Conservation (phyloP, 1,284 basidiomycete species). For the Ganoderma sinense region DNA sequence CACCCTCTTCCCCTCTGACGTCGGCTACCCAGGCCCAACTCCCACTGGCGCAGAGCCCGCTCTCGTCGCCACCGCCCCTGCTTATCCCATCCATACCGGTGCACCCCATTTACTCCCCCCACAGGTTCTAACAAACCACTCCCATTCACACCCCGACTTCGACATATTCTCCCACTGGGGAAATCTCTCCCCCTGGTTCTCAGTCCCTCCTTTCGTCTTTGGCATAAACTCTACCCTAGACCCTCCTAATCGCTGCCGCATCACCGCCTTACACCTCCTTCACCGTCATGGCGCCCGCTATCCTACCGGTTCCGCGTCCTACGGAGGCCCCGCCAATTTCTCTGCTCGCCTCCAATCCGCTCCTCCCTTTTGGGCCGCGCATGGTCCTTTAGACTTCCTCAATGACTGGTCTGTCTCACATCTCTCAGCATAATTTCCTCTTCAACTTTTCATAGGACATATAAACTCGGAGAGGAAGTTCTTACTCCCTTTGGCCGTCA, state of each 20-base stretch:
- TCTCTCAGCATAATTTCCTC: background rate
- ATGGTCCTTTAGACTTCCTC: conserved; percentile 73
- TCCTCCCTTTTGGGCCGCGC: conserved; percentile 64
- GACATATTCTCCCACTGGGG: conserved; percentile 83
- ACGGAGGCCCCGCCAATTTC: conserved; percentile 72
- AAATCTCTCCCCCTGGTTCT: conserved; percentile 87
- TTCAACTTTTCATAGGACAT: conserved; percentile 59
- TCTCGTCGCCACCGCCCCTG: conserved; percentile 79
- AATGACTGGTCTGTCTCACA: conserved; percentile 67
- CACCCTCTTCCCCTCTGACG: conserved; percentile 74
- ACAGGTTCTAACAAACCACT: conserved; percentile 23
- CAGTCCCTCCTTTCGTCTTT: conserved; percentile 69
- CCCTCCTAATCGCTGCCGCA: conserved; percentile 70
- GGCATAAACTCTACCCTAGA: conserved; percentile 77
- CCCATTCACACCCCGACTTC: conserved; percentile 45
- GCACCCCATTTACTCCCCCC: conserved; percentile 75
- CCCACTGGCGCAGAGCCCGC: conserved; percentile 88
- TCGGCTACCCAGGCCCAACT: conserved; percentile 85
- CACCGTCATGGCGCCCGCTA: conserved; percentile 86
- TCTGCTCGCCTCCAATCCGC: conserved; percentile 62
- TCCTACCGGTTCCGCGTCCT: conserved; percentile 64
- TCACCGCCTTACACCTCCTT: conserved; percentile 80
- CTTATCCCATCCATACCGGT: conserved; percentile 77
- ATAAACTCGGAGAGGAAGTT: conserved; percentile 83
- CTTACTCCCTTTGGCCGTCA: conserved; percentile 86